Base-by-base conservation (phyloP, 148 eudicot genomes). In the Heliamphora exappendiculata region DNA sequence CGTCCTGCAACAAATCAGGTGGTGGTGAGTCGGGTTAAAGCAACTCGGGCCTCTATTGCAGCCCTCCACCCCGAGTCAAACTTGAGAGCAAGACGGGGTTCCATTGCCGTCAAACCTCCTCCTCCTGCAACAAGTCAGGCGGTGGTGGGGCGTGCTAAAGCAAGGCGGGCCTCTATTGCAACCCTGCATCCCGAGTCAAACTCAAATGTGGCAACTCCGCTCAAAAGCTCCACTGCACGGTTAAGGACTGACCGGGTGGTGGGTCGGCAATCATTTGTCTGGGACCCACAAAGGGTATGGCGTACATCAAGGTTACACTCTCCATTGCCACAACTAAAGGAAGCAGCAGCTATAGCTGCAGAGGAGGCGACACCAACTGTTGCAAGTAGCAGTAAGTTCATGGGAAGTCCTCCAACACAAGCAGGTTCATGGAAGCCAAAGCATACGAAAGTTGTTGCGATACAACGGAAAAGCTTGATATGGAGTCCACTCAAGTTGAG, bases 401-500 rank as follows among this genome's bases (percentile, higher is more conserved):
- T 88, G 93, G 88, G 87, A 20, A 94, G 97, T 79, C 97, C 98
- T 75, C 93, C 90, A 26, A 78, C 88, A 11, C 83, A 75, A 81
- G 83, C 74, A 7, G 91, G 87, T 12, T 85, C 97, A 3, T 94
- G 94, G 98, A 91, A 81, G 85, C 97, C 94, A 0, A 94, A 86
- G 80, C 97, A 90, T 78, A 96, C 98, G 34, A 88, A 92, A 24
- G 98, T 90, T 7, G 75, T 94, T 33, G 97, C 97, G 3, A 70
- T 91, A 70, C 96, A 89, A 69, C 85, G 87, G 82, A 94, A 94
- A 74, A 83, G 75, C 4, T 41, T 93, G 76, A 85, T 93, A 9
- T 93, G 98, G 98, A 93, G 98, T 73, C 98, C 98, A 2, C 67
- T 91, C 45, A 86, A 84, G 80, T 44, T 78, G 74, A 81, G 78